Base-by-base conservation (phyloP, 495 filamentous ascomycete genomes). In the Podospora appendiculata region DNA sequence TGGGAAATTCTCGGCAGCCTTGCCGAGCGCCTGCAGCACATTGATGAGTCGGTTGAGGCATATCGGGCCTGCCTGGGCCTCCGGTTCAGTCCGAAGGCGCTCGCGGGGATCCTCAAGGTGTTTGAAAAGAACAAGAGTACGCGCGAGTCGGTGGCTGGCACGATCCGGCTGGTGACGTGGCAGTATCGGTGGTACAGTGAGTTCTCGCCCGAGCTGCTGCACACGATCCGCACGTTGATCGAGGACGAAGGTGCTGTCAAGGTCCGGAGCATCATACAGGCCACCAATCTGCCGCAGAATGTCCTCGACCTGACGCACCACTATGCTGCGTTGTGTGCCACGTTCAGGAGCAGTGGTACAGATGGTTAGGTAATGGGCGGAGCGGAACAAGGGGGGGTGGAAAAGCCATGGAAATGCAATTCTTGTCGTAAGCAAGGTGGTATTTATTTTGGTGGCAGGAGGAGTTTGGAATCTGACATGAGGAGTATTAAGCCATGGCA, bases 161-260 rank as follows among this genome's bases (percentile, higher is more conserved):
- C 96, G 48, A 96, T 97, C 50, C 76, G 89, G 41, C 70, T 97
- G 46, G 88, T 96, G 35, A 88, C 92, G 5, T 98, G 93, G 93
- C 92, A 98, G 72, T 97, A 96, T 70, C 82, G 93, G 54, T 96
- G 93, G 93, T 98, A 97, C 71, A 95, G 90, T 25, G 94, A 98
- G 87, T 98, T 97, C 69, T 96, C 90, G 14, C 94, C 93, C 10
- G 81, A 88, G 47, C 77, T 98, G 14, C 80, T 97, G 25, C 87
- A 79, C 64, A 81, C 89, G 8, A 84, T 97, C 49, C 85, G 93
- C 56, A 91, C 86, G 57, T 76, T 97, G 56, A 97, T 98, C 65
- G 93, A 96, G 65, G 92, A 95, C 50, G 94, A 98, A 68, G 94
- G 93, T 46, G 94, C 92, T 17, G 89, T 98, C 62, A 98, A 98